These are phyloP conservation scores for Thermoascus crustaceus DNA, from an alignment of 2,329 filamentous ascomycete genomes.

Conservation along the genomic window DNA sequence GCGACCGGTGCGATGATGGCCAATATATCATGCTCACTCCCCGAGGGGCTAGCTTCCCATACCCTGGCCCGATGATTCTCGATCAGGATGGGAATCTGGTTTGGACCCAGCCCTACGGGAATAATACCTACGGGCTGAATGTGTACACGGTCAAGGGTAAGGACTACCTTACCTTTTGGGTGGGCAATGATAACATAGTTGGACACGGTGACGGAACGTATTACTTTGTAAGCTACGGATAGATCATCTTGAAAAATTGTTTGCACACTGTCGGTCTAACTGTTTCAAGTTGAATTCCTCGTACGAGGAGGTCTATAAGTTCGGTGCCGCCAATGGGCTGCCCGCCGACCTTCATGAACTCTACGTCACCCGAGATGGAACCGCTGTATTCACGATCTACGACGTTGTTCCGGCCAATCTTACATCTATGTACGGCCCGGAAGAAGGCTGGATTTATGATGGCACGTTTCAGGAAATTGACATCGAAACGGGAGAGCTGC, in stretches of 20 bases:
- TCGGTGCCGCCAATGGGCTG: constrained; percentile 30
- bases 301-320: constrained; percentile 28
- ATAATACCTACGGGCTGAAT: constrained; percentile 38
- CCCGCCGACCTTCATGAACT: constrained; percentile 39
- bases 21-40: constrained; percentile 35
- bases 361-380: constrained; percentile 34
- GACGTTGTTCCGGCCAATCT: constrained; percentile 32
- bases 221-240: constrained; percentile 32
- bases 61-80: constrained; percentile 37
- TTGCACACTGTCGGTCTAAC: constrained; percentile 16
- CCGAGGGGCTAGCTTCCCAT: constrained; percentile 22
- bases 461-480: constrained; percentile 40
- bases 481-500: constrained; percentile 34
- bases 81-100: constrained; percentile 38
- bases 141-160: constrained; percentile 38
- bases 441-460: constrained; percentile 34
- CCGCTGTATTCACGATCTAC: constrained; percentile 37
- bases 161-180: constrained; percentile 43
- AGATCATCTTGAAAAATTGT: constrained; percentile 6
- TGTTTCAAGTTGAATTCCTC: constrained; percentile 23
- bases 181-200: constrained; percentile 37
- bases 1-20: constrained; percentile 29
- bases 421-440: constrained; percentile 25
- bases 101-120: constrained; percentile 32
- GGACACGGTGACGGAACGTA: constrained; percentile 41